Evolutionary conservation across 2,329 filamentous ascomycete species (phyloP).

Genomic region (Pseudocercospora fijiensis): DNA sequence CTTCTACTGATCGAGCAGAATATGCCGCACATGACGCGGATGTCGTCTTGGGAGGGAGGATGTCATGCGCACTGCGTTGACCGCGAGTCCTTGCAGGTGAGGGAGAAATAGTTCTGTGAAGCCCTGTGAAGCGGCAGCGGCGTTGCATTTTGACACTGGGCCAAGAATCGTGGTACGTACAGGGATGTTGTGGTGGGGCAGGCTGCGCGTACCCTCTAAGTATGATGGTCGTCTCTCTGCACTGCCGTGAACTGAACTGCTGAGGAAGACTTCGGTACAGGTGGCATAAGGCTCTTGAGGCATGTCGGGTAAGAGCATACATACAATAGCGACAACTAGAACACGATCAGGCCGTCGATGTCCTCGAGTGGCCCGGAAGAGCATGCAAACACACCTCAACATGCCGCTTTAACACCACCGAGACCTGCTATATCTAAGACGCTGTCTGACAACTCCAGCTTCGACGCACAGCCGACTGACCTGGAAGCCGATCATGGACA

Average conservation of each 20-base stretch:
- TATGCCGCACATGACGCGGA: slow-evolving; percentile 38
- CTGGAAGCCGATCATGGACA: slow-evolving; percentile 2
- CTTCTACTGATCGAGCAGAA: slow-evolving; percentile 36
- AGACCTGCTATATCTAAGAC: slow-evolving; percentile 17
- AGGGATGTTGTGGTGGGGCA: neutral
- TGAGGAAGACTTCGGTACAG: neutral
- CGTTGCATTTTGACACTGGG: neutral
- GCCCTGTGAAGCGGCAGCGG: neutral
- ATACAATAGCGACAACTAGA: neutral
- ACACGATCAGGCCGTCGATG: slow-evolving; percentile 27
- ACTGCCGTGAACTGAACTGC: too few species aligned
- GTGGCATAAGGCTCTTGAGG: neutral
- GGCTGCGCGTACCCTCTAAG: neutral
- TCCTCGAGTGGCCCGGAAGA: slow-evolving; percentile 27
- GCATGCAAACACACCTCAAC: slow-evolving; percentile 18
- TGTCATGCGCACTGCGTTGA: neutral
- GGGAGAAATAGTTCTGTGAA: neutral
- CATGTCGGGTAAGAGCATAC: neutral
- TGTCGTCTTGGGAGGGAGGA: neutral
- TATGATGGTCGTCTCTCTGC: neutral
- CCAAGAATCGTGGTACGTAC: neutral
- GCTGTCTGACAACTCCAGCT: slow-evolving; percentile 19
- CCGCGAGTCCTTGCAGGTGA: neutral
- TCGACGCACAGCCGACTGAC: neutral
- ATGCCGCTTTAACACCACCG: slow-evolving; percentile 21